Evolutionary conservation across 352 stramenopile genomes (phyloP), one percentile per base, ranked within the genome.

Genomic region (Phytophthora macrochlamydospora): DNA sequence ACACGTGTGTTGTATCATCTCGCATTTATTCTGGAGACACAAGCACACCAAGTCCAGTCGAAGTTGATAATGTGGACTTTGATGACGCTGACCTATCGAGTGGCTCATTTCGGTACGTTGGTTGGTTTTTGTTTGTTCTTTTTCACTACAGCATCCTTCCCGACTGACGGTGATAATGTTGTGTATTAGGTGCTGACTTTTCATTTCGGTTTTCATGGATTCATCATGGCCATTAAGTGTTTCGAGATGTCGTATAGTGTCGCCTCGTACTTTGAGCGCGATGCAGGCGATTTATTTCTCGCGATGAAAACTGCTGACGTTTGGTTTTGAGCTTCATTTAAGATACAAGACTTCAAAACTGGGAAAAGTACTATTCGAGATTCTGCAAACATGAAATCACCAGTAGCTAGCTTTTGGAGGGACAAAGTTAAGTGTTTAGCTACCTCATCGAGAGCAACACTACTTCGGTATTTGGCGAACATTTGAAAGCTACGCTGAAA

Each of bases 1-100:
- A 37, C 67, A 12, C 56, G 51, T 8, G 35, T 44, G 8, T 29
- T 67, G 5, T 56, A 62, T 33, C 57, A 67, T 31, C 12, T 70
- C 8, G 51, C 66, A 18, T 75, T 75, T 37, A 62, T 71, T 14
- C 29, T 75, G 28, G 56, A 70, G 28, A 65, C 46, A 4, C 67
- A 62, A 28, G 37, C n/a, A 42, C 31, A 24, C 28, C 56, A 54
- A 30, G 45, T 71, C 31, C 53, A 59, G n/a, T 31, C 31, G 5
- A 58, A 60, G n/a, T 8, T 71, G 32, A 37, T 71, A 6, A 32
- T 65, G 8, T 71, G 63, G 56, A 32, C 58, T 2, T 3, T 55
- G 5, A 18, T 52, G 6, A 51, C 45, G 11, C 12, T 60, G 35
- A 5, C 31, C 6, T 60, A 53, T 30, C 43, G 42, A 5, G 42